Evolutionary conservation across 352 stramenopile species (phyloP), one percentile per base, ranked within the genome.

Genomic region (Phytophthora pluvialis): DNA sequence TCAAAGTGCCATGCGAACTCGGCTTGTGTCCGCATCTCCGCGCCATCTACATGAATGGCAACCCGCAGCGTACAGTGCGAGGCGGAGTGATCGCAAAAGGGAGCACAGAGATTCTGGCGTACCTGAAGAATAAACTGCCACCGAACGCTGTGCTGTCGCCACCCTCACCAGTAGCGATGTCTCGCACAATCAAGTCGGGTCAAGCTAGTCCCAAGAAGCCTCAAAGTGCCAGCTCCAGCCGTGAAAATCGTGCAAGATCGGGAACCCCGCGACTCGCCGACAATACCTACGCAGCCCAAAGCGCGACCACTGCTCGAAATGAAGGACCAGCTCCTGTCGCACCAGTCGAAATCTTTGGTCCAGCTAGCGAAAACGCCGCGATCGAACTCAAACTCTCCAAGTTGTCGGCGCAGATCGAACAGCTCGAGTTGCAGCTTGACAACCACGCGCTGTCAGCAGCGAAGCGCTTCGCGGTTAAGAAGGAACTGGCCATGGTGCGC

Each of bases 381-480:
- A 16, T 70, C 21, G 32, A 75, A 15, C 42, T 69, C 3, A 58
- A 64, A 36, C 15, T 81, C 7, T 55, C 52, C 6, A 63, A 73
- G 16, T 67, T 89, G 28, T 68, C 55, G 5, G 36, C 43, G 5
- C 68, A 86, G 39, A 93, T 95, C 49, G 62, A 65, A 10, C 45
- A 74, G 15, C 70, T 94, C 25, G 82, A 93, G 36, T n/a, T 29
- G 6, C 71, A 90, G 57, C 74, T 95, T 28, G 88, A 95, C 42
- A 72, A 73, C 44, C 77, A 77, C 18, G 57, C 78, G 7, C 58
- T 95, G 6, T 93, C 84, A 11, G 84, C 67, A 3, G 62, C 84
- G 3, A 96, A 94, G 55, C 84, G 80, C 18, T 94, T 90, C 39
- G 85, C 86, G 31, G 50, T 96, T 32, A 94, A 93, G 71, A 96